These are phyloP conservation scores for Heliocybe sulcata DNA, from an alignment of 1,284 basidiomycete species.

Conservation along the genomic window DNA sequence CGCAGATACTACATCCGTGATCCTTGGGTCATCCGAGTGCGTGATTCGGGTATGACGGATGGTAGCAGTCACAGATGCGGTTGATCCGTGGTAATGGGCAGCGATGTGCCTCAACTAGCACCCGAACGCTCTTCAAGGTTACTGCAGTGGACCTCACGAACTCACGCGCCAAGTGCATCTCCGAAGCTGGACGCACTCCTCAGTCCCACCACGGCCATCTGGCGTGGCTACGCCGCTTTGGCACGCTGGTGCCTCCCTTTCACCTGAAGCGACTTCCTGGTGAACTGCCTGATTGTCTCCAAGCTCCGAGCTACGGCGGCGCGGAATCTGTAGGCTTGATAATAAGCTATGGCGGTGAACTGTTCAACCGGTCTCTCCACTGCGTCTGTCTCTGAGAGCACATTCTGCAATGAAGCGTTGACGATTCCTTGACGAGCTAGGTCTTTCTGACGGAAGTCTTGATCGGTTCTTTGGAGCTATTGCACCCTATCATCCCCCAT, in stretches of 20 bases:
- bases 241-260: neutral
- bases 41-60: neutral
- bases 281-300: neutral
- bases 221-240: neutral
- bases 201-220: neutral
- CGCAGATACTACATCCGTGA: neutral
- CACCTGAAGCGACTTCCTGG: neutral
- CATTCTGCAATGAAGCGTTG: neutral
- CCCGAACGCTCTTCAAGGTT: neutral
- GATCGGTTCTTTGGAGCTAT: too few species aligned
- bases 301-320: neutral
- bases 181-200: neutral
- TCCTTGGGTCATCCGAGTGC: neutral
- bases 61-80: neutral
- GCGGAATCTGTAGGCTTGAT: neutral
- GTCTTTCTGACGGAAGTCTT: too few species aligned
- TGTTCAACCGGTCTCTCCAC: neutral
- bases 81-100: neutral
- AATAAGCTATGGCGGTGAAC: neutral
- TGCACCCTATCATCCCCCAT: too few species aligned
- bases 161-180: neutral
- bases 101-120: neutral
- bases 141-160: neutral
- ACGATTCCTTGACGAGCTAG: too few species aligned
- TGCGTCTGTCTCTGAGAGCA: neutral